A percentile compares a stretch with the other conserved stretches of the same genome.
Conservation (phyloP, 1,284 basidiomycete species). For the Boletus nobilissimus region DNA sequence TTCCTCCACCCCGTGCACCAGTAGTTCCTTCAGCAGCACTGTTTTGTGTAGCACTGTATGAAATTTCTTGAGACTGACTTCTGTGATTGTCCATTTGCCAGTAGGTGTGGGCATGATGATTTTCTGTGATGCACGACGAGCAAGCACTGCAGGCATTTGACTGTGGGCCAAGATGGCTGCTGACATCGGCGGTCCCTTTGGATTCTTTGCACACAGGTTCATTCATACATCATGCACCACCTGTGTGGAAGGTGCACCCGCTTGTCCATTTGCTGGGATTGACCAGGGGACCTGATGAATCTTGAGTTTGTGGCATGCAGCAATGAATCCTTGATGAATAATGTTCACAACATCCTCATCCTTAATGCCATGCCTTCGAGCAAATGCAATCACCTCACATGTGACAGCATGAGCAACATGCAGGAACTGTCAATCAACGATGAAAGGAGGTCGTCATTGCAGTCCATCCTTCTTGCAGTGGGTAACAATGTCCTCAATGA, state of each 20-base stretch:
- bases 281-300: not conserved
- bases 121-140: not conserved
- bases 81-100: not conserved
- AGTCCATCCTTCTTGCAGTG: not conserved
- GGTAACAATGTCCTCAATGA: not conserved
- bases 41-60: not conserved
- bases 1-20: not conserved
- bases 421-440: not conserved
- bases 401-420: not conserved
- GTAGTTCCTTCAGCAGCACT: not conserved
- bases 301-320: not conserved
- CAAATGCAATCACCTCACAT: not conserved
- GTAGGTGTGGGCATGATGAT: not conserved
- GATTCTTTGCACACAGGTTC: not conserved
- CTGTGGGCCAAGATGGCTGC: not conserved
- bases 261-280: not conserved
- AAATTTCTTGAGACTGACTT: not conserved
- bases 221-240: not conserved
- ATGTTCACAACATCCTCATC: not conserved
- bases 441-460: not conserved
- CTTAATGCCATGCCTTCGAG: not conserved
- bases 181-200: not conserved
- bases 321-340: not conserved
- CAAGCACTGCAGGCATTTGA: not conserved
- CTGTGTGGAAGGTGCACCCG: not conserved